Evolutionary conservation across 352 stramenopile species (phyloP), one percentile per base, ranked within the genome.

Genomic region (Phytophthora cajani): DNA sequence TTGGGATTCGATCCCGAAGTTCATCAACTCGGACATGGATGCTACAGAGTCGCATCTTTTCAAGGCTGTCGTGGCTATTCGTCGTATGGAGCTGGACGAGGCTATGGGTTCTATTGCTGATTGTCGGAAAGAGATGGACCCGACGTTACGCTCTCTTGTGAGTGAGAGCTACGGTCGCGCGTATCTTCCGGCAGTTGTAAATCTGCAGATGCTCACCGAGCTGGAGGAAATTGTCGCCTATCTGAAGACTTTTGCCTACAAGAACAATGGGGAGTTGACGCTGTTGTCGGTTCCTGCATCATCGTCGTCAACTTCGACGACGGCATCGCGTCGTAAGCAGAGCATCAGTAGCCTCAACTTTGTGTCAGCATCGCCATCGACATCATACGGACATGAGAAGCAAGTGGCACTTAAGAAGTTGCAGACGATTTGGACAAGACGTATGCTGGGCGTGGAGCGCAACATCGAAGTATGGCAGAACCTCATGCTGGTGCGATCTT

Each of bases 121-220:
- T 40, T 98, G 97, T 51, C 92, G 98, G 7, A 94, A 95, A 61
- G 87, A 98, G 16, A 98, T 99, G 87, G 97, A 99, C 63, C 93
- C 91, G 58, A 96, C 94, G n/a, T 94, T 99, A 47, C 97, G 96
- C 3, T 98, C 97, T 25, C 85, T 99, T 33, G 96, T 99, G 64
- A 97, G 95, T 62, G 97, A 99, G 72, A 98, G 90, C 54, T 99
- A 99, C 72, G 91, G 88, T 59, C 91, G 98, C 12, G 97, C 97
- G 12, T 99, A 99, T 72, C 80, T 92, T 58, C 93, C 91, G 36
- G 97, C 94, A 44, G 98, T 99, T 72, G 98, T 99, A 21, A 98
- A 97, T 67, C 87, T 99, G 55, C 98, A 99, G 79, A 97, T 97
- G 74, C 88, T 99, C 16, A 95, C 96, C 2, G 98, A 99, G 81